Conservation (phyloP, 805 yeast species). For the Metschnikowia orientalis region DNA sequence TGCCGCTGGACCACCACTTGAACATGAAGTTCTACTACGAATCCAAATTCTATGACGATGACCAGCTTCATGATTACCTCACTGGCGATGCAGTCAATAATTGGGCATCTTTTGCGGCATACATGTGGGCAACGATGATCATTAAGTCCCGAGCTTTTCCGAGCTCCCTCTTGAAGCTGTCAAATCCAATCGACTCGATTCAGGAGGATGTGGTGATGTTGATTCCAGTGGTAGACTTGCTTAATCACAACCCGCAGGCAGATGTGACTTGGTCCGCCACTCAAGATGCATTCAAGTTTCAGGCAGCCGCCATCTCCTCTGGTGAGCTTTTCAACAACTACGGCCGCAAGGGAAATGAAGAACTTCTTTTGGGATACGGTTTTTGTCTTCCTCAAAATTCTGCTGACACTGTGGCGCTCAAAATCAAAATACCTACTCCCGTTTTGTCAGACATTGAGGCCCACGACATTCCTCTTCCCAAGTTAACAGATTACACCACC, state of each 20-base stretch:
- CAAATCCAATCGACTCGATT: slow-evolving; percentile 14
- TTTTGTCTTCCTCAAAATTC: slow-evolving; percentile 57
- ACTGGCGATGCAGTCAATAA: slow-evolving; percentile 22
- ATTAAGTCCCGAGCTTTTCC: slow-evolving; percentile 83
- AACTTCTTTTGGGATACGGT: slow-evolving; percentile 76
- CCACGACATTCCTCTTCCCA: slow-evolving; percentile 37
- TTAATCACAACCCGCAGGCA: slow-evolving; percentile 65
- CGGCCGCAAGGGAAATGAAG: slow-evolving; percentile 86
- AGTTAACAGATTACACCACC: slow-evolving; percentile 35
- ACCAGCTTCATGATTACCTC: slow-evolving; percentile 29
- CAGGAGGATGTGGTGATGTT: slow-evolving; percentile 56
- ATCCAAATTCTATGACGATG: slow-evolving; percentile 35
- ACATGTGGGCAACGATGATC: slow-evolving; percentile 70
- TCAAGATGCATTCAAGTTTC: slow-evolving; percentile 35
- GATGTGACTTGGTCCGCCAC: slow-evolving; percentile 59
- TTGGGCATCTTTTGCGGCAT: slow-evolving; percentile 66
- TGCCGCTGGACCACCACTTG: slow-evolving; percentile 33
- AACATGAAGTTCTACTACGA: slow-evolving; percentile 44
- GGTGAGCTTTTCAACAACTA: slow-evolving; percentile 67
- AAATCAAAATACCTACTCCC: slow-evolving; percentile 48
- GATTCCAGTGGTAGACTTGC: slow-evolving; percentile 70
- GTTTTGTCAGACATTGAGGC: slow-evolving; percentile 27
- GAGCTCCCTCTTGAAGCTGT: slow-evolving; percentile 44
- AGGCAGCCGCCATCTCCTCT: slow-evolving; percentile 26
- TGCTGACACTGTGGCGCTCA: slow-evolving; percentile 56